Conservation (phyloP, 1,284 basidiomycete genomes). For the Fistulina hepatica region DNA sequence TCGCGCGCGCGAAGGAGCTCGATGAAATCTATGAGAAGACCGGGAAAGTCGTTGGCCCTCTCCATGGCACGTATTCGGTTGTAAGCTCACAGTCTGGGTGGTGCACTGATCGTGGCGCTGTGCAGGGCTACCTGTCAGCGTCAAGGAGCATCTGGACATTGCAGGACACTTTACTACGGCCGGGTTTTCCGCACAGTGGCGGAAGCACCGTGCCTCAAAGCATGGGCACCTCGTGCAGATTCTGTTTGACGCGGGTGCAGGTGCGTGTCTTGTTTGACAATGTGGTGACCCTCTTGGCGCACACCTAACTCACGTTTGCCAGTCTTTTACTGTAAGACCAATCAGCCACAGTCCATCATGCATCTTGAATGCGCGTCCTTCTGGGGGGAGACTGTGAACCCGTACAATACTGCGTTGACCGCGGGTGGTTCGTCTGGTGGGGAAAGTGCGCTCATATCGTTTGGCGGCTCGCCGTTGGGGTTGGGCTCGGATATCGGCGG, state of each 20-base stretch:
- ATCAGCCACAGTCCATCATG: constrained; percentile 33
- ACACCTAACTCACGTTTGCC: constrained; percentile 10
- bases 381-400: constrained; percentile 37
- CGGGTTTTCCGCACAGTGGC: constrained; percentile 26
- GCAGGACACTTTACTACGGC: constrained; percentile 30
- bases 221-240: constrained; percentile 18
- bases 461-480: constrained; percentile 39
- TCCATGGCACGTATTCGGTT: constrained; percentile 28
- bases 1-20: constrained; percentile 29
- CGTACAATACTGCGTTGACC: constrained; percentile 33
- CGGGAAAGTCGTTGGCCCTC: constrained; percentile 30
- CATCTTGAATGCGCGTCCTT: constrained; percentile 27
- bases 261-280: no score
- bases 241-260: constrained; percentile 24
- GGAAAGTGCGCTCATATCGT: constrained; percentile 39
- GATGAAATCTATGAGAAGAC: constrained; percentile 29
- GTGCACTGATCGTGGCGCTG: neutral
- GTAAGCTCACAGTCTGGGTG: neutral
- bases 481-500: constrained; percentile 31
- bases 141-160: constrained; percentile 35
- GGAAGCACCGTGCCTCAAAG: constrained; percentile 15
- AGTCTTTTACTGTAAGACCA: constrained; percentile 39
- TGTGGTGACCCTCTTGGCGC: neutral
- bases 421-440: constrained; percentile 43
- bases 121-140: constrained; percentile 26